Percentiles rank a stretch among this genome's conserved stretches.
These are phyloP conservation scores for Xylaria sp. DNA, from an alignment of 2,329 filamentous ascomycete genomes.

Conservation along the genomic window DNA sequence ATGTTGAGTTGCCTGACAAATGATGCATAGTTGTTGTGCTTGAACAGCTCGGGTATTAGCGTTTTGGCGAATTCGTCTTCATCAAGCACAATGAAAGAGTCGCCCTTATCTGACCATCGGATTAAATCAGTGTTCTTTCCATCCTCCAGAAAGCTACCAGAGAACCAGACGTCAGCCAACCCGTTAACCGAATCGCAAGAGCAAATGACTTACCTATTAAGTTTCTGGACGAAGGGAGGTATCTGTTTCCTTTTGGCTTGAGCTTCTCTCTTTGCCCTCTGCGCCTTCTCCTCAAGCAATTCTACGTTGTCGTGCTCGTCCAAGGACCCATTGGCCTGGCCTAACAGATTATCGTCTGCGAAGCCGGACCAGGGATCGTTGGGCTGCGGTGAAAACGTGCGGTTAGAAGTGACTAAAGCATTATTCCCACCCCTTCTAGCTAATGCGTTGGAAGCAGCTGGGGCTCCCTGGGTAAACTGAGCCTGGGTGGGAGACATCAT, in stretches of 20 bases:
- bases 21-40: slow-evolving; percentile 97
- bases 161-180: slow-evolving; percentile 9
- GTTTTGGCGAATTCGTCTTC: slow-evolving; percentile 98
- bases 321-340: slow-evolving; percentile 43
- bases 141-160: slow-evolving; percentile 85
- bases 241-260: slow-evolving; percentile 93
- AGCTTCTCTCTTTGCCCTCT: slow-evolving; percentile 83
- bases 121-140: slow-evolving; percentile 93
- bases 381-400: slow-evolving; percentile 38
- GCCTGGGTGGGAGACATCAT: slow-evolving; percentile 42
- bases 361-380: slow-evolving; percentile 48
- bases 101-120: slow-evolving; percentile 94
- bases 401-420: slow-evolving; percentile 49
- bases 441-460: slow-evolving; percentile 55
- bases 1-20: slow-evolving; percentile 97
- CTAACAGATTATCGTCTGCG: slow-evolving; percentile 51
- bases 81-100: slow-evolving; percentile 95
- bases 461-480: slow-evolving; percentile 39
- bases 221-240: slow-evolving; percentile 94
- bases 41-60: slow-evolving; percentile 97
- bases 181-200: background rate
- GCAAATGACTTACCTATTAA: slow-evolving; percentile 77
- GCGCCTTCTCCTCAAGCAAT: slow-evolving; percentile 77
- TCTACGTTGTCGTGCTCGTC: slow-evolving; percentile 75
- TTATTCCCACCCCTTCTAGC: slow-evolving; percentile 59